Conservation (phyloP, 2,329 filamentous ascomycete genomes). For the Didymellaceae sp. region DNA sequence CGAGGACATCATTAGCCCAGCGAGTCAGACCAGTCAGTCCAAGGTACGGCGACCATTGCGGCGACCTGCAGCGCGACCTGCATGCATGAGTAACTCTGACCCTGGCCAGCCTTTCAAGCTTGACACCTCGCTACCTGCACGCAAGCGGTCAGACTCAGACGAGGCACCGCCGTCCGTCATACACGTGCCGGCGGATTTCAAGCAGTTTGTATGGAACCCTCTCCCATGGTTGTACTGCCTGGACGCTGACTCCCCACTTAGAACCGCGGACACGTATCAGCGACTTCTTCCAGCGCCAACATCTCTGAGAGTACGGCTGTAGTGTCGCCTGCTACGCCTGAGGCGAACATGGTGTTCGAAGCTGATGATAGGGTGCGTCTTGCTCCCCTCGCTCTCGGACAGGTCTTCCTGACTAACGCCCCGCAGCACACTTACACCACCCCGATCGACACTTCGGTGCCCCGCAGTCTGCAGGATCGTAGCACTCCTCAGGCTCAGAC, state of each 20-base stretch:
- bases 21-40: conserved; percentile 39
- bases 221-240: conserved; percentile 37
- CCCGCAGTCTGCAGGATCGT: conserved; percentile 58
- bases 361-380: conserved; percentile 46
- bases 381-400: conserved; percentile 29
- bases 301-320: conserved; percentile 47
- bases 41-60: conserved; percentile 32
- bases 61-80: conserved; percentile 5
- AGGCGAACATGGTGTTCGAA: conserved; percentile 47
- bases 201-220: conserved; percentile 68
- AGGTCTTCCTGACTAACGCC: conserved; percentile 35
- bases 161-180: conserved; percentile 90
- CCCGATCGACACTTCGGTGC: conserved; percentile 76
- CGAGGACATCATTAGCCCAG: conserved; percentile 46
- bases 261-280: conserved; percentile 40
- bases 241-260: conserved; percentile 38
- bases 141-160: conserved; percentile 61
- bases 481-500: conserved; percentile 86
- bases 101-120: conserved; percentile 50
- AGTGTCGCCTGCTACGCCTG: conserved; percentile 46
- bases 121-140: conserved; percentile 52
- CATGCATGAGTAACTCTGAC: conserved; percentile 4
- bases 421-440: conserved; percentile 64
- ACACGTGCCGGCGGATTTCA: conserved; percentile 84
- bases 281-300: conserved; percentile 39